Evolutionary conservation across 2,329 filamentous ascomycete genomes (phyloP), one percentile per base, ranked within the genome.

Genomic region (Xylariaceae sp.): DNA sequence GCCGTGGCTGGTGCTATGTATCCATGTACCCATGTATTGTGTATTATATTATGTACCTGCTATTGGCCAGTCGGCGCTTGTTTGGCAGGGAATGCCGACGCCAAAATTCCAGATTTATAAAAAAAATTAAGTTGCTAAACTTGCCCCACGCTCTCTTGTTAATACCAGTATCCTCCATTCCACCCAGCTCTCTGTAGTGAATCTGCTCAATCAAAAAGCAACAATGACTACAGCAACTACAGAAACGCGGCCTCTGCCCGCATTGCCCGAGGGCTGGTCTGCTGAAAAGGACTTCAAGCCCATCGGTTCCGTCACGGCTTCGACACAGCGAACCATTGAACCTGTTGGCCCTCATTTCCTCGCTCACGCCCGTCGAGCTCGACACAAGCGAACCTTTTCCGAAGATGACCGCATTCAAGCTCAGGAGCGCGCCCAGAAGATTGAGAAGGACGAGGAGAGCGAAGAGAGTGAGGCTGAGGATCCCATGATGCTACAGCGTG

Each of bases 381-480:
- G 93, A 65, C 93, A 98, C 79, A 92, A 96, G 82, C 92, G 95
- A 72, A 99, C 95, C 48, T 99, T 99, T 79, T 96, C 91, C 71
- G 94, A 99, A 79, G 95, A 99, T 78, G 95, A 99, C 76, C 90
- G 93, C 66, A 96, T 99, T 73, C 92, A 97, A 81, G 95, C 95
- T 45, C 90, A 96, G 77, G 88, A 96, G 77, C 92, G 89, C 67
- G 92, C 93, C 73, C 96, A 96, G 87, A 97, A 96, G 78, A 87
- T 96, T 53, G 94, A 98, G 77, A 90, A 95, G 64, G 90, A 92
- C 52, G 92, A 97, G 56, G 88, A 88, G 63, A 91, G 89, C 71
- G 93, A 98, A 61, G 92, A 96, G 75, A 96, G 91, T 77, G 95
- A 99, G 80, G 81, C 89, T 26, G 95, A 99, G 79, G 94, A 98